Percentiles rank a stretch among this genome's conserved stretches.
phyloP scores from a whole-genome alignment of 176 grass and related monocot genomes.

The Areca catechu region DNA sequence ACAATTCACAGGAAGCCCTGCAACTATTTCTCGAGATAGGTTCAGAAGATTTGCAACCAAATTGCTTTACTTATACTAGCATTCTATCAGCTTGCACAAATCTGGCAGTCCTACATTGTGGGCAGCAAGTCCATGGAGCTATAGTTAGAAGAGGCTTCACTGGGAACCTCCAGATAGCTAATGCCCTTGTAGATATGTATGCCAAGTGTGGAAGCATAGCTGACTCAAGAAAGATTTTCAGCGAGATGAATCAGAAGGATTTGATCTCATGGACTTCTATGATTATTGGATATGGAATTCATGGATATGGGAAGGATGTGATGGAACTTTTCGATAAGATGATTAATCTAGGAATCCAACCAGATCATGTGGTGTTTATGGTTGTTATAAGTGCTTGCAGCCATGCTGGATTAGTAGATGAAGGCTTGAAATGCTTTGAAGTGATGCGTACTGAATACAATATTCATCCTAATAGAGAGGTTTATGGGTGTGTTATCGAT shows the following conservation, averaged over 20 bases:
- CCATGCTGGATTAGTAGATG: constrained; percentile 47
- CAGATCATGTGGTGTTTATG: constrained; percentile 40
- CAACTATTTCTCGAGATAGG: constrained; percentile 36
- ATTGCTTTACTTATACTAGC: constrained; percentile 41
- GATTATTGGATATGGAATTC: constrained; percentile 44
- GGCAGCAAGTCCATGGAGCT: constrained; percentile 42
- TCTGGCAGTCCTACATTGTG: constrained; percentile 32
- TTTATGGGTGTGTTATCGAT: constrained; percentile 42
- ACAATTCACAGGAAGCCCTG: constrained; percentile 31
- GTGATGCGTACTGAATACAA: constrained; percentile 39
- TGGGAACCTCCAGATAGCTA: constrained; percentile 31
- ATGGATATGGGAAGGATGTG: constrained; percentile 28
- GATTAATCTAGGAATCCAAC: constrained; percentile 22
- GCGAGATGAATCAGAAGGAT: constrained; percentile 29
- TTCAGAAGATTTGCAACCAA: constrained; percentile 7
- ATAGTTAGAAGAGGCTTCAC: constrained; percentile 27
- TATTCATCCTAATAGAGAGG: constrained; percentile 37
- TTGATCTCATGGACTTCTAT: constrained; percentile 52
- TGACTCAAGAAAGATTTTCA: constrained; percentile 35
- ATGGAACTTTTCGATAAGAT: constrained; percentile 41
- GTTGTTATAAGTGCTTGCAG: constrained; percentile 45
- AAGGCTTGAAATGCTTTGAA: constrained; percentile 45
- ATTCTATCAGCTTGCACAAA: constrained; percentile 43
- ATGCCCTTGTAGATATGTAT: constrained; percentile 54
- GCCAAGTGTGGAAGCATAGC: constrained; percentile 41